These are phyloP conservation scores for Sporothrix schenckii DNA, from an alignment of 2,329 filamentous ascomycete species.

Conservation along the genomic window DNA sequence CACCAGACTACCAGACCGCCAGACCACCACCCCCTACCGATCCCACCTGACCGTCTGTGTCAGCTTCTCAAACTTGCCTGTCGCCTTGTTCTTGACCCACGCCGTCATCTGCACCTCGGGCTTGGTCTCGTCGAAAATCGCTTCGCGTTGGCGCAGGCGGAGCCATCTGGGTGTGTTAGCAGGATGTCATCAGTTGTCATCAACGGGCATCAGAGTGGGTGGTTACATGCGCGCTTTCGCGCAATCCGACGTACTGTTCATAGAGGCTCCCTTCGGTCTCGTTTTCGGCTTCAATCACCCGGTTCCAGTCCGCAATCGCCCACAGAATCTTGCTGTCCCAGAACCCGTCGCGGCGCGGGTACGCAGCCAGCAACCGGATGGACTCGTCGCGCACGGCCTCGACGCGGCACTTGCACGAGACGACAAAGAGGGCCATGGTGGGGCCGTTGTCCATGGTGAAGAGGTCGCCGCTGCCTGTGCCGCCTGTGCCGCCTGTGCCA, in stretches of 20 bases:
- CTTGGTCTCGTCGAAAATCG: slow-evolving; percentile 31
- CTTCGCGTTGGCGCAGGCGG: slow-evolving; percentile 34
- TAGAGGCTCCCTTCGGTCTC: slow-evolving; percentile 42
- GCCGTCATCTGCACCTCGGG: slow-evolving; percentile 32
- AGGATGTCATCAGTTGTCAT: neutral
- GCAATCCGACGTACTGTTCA: slow-evolving; percentile 41
- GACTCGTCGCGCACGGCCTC: slow-evolving; percentile 45
- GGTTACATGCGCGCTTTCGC: no score
- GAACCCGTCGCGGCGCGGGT: slow-evolving; percentile 50
- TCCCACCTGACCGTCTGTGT: slow-evolving; percentile 30
- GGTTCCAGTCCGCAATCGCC: slow-evolving; percentile 47
- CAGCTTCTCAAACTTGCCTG: slow-evolving; percentile 28
- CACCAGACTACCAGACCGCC: neutral
- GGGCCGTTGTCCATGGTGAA: slow-evolving; percentile 53
- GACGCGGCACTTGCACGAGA: slow-evolving; percentile 49
- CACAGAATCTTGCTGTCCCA: slow-evolving; percentile 49
- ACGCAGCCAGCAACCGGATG: slow-evolving; percentile 46
- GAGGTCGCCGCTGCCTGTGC: slow-evolving; percentile 39
- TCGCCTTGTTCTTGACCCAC: slow-evolving; percentile 26
- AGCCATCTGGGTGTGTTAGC: slow-evolving; percentile 26
- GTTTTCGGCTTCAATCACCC: slow-evolving; percentile 44
- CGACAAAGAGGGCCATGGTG: slow-evolving; percentile 50
- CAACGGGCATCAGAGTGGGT: no score
- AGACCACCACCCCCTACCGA: slow-evolving; percentile 1
- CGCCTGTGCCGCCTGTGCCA: neutral